Percentiles rank a stretch among this genome's conserved stretches.
Evolutionary conservation across 495 filamentous ascomycete species (phyloP).

Genomic region (Elasticomyces elasticus): DNA sequence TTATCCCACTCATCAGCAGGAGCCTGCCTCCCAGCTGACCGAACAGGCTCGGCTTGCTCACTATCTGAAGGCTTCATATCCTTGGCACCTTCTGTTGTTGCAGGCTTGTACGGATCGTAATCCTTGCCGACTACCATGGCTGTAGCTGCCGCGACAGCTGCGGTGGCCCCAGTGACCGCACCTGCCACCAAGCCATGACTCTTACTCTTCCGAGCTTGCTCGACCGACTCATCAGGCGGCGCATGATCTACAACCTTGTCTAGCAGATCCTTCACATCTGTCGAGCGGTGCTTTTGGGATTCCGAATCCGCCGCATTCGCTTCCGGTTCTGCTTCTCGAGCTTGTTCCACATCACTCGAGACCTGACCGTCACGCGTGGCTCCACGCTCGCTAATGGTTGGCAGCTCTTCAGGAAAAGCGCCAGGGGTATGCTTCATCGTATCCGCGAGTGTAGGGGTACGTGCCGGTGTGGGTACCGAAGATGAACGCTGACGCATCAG

Average conservation of each 20-base stretch:
- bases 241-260: constrained; percentile 2
- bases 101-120: constrained; percentile 1
- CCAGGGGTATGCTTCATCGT: not conserved
- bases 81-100: not conserved
- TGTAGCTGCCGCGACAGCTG: constrained; percentile 5
- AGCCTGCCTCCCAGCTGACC: not conserved
- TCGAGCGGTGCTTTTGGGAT: not conserved
- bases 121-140: constrained; percentile 2
- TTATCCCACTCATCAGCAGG: constrained; percentile 9
- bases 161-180: constrained; percentile 14
- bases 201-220: constrained; percentile 1
- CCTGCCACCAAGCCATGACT: constrained; percentile 2
- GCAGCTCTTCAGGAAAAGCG: constrained; percentile 1
- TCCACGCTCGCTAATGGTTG: not conserved
- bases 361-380: not conserved
- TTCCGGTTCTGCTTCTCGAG: not conserved
- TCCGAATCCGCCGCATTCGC: constrained; percentile 4
- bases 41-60: not conserved
- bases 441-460: not conserved
- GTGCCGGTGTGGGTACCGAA: constrained; percentile 8
- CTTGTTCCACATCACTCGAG: not conserved
- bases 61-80: not conserved
- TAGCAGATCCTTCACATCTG: constrained; percentile 1
- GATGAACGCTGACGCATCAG: constrained; percentile 4
- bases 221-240: constrained; percentile 1